Percentiles rank a stretch among this genome's conserved stretches.
Conservation (phyloP, 805 yeast genomes). For the Candida tallmaniae region DNA sequence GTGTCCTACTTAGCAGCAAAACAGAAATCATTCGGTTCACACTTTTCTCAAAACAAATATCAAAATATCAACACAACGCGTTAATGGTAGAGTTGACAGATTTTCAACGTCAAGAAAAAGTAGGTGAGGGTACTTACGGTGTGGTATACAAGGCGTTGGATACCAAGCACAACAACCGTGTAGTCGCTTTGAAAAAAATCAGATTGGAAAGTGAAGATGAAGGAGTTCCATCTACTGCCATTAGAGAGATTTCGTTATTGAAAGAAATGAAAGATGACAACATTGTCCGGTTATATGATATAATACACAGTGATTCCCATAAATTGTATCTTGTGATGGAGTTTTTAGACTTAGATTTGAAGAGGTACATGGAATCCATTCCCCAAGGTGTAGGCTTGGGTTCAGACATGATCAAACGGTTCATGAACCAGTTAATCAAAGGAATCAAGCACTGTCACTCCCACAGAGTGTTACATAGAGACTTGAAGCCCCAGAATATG, state of each 20-base stretch:
- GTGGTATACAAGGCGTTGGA: constrained; percentile 96
- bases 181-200: constrained; percentile 93
- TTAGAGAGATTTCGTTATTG: constrained; percentile 88
- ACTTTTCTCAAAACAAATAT: no score
- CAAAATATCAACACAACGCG: no score
- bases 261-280: constrained; percentile 93
- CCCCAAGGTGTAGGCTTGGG: constrained; percentile 91
- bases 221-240: constrained; percentile 98
- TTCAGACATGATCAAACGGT: constrained; percentile 83
- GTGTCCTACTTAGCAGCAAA: no score
- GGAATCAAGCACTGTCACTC: constrained; percentile 94
- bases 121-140: constrained; percentile 98
- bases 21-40: no score
- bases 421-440: constrained; percentile 85
- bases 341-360: constrained; percentile 88
- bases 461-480: constrained; percentile 91
- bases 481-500: constrained; percentile 93
- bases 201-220: constrained; percentile 95
- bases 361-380: constrained; percentile 93
- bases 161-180: constrained; percentile 81
- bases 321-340: constrained; percentile 92
- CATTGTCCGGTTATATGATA: constrained; percentile 86
- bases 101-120: constrained; percentile 90
- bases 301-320: constrained; percentile 91
- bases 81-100: constrained; percentile 83